Conservation (phyloP, 495 filamentous ascomycete species). For the Penicillium robsamsonii region DNA sequence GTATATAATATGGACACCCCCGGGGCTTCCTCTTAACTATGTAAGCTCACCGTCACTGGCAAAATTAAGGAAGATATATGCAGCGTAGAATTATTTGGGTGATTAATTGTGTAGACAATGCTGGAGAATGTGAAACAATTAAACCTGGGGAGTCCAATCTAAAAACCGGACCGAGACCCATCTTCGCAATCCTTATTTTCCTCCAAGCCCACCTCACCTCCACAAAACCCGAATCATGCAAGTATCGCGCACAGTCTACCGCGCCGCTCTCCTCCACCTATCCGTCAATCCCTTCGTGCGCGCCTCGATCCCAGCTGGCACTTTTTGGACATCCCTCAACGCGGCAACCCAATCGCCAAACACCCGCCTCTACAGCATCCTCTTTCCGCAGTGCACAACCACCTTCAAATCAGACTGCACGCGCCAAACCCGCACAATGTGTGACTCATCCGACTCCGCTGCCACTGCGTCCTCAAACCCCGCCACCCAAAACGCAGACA, state of each 20-base stretch:
- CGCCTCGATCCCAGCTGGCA: constrained; percentile 16
- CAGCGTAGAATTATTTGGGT: background rate
- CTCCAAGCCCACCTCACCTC: constrained; percentile 3
- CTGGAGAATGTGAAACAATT: background rate
- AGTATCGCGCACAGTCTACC: constrained; percentile 30
- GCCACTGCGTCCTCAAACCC: background rate
- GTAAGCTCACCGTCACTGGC: background rate
- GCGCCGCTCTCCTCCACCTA: constrained; percentile 32
- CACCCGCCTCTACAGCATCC: constrained; percentile 22
- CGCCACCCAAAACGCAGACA: background rate
- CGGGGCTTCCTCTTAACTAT: background rate
- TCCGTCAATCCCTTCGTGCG: constrained; percentile 26
- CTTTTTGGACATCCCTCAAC: constrained; percentile 7
- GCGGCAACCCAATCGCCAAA: background rate
- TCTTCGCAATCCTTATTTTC: constrained; percentile 15
- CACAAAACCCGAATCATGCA: constrained; percentile 19
- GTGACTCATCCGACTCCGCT: constrained; percentile 8
- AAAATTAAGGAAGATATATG: background rate
- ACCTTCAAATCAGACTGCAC: background rate
- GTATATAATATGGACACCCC: background rate
- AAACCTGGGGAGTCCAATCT: background rate
- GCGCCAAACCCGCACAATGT: constrained; percentile 24
- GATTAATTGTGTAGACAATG: background rate
- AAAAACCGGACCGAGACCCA: background rate
- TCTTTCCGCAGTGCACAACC: constrained; percentile 28